These are phyloP conservation scores for Maudiozyma bulderi DNA, from an alignment of 805 yeast genomes.

Conservation along the genomic window DNA sequence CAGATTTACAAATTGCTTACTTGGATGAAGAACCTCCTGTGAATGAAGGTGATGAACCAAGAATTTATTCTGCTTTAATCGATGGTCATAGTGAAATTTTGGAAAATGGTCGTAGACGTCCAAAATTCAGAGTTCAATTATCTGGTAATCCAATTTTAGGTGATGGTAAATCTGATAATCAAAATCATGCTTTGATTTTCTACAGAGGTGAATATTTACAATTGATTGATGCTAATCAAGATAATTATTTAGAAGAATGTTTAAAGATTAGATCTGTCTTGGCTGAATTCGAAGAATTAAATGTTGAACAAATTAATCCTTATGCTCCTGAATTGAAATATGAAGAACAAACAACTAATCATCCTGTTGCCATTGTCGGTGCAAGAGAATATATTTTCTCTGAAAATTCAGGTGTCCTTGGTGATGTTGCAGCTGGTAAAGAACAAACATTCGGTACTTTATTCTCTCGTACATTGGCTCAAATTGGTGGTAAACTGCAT, in stretches of 20 bases:
- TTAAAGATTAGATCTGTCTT: conserved; percentile 70
- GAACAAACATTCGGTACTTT: conserved; percentile 84
- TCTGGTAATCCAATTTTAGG: conserved; percentile 83
- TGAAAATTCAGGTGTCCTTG: conserved; percentile 74
- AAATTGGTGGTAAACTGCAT: conserved; percentile 78
- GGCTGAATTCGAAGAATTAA: conserved; percentile 74
- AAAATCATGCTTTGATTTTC: conserved; percentile 70
- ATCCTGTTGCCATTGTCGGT: conserved; percentile 79
- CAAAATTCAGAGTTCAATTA: conserved; percentile 63
- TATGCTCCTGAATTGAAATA: conserved; percentile 65
- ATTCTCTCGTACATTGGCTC: conserved; percentile 74
- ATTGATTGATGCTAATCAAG: conserved; percentile 80
- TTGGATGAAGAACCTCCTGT: conserved; percentile 85
- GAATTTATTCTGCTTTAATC: conserved; percentile 65
- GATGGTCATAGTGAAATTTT: conserved; percentile 72
- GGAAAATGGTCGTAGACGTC: conserved; percentile 66
- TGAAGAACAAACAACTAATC: conserved; percentile 39
- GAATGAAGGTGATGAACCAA: conserved; percentile 58
- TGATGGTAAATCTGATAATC: conserved; percentile 85
- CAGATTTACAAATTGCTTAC: conserved; percentile 83
- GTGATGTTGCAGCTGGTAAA: conserved; percentile 87
- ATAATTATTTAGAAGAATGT: conserved; percentile 78
- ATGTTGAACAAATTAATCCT: conserved; percentile 70
- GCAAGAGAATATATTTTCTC: conserved; percentile 83
- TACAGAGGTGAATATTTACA: conserved; percentile 80